Evolutionary conservation across 73 alveolate species (phyloP), one percentile per base, ranked within the genome.

Genomic region (Paramecium caudatum): DNA sequence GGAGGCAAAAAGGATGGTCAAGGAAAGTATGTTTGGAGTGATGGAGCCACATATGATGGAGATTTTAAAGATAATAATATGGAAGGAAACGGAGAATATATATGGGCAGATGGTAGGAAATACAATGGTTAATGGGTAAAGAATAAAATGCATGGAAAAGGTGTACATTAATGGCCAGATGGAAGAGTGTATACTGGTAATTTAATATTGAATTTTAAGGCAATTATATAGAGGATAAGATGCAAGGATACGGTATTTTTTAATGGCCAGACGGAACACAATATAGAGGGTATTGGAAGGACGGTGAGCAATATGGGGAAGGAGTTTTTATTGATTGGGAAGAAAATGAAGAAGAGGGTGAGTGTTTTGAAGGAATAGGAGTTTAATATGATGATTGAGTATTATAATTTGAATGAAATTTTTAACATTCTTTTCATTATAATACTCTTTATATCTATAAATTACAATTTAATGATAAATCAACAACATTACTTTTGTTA

Each of bases 291-390:
- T 81, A 86, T 84, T 95, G 98, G 98, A 93, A 92, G 69, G 97
- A 91, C 27, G 99, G 97, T 46, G 91, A 91, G 63, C 90, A 96
- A 37, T 95, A 96, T 91, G 98, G 98, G 13, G 65, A 39, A 62
- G 93, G 93, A 37, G 43, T 62, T 15, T 86, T 86, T 8, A 81
- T 62, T 39, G 84, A 62, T 55, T 63, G 93, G 16, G 84, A 78
- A 46, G 81, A 55, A 1, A 46, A 70, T n/a, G 93, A 62, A 36
- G 68, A 30, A 27, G 93, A 86, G 45, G 93, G 82, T 36, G 70
- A 62, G 12, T 86, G 93, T 87, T 68, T 49, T 15, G 74, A 86
- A 15, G 93, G 93, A 63, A 86, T 43, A 86, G 43, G 93, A 86
- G 61, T 86, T 10, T 50, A 90, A 41, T 7, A 41, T 41, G 49